Base-by-base conservation (phyloP, 2,329 filamentous ascomycete species). In the Penicillium sumatraense region DNA sequence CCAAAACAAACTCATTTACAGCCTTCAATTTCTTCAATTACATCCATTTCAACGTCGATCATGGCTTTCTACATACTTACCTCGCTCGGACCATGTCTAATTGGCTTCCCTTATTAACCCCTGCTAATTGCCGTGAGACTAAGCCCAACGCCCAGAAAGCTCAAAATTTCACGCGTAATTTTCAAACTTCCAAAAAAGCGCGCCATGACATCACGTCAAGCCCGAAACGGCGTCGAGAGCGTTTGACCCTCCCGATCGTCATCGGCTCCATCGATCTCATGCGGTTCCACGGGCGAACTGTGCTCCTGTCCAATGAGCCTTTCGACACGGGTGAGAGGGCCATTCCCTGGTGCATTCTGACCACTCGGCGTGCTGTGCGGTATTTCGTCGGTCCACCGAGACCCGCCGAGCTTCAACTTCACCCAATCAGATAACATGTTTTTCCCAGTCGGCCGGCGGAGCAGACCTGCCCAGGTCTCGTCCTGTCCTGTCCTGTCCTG, bases 261-360 rank as follows among this genome's bases (percentile, higher is more conserved):
- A 71, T 70, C 61, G 63, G 63, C 67, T 63, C 67, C 66, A 68
- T 61, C 66, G 64, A 69, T 71, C 68, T 68, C 35, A 62, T 54
- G 56, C 62, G 20, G 51, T 56, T 59, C 67, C 68, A 66, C 56
- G 67, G 65, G 54, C 55, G 60, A 60, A 66, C 52, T 50, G 44
- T 41, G 27, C 33, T 54, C 49, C 26, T 35, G 35, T n/a, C 66
- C 66, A 69, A 69, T 70, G n/a, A 50, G 3, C 26, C 10, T 10
- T 16, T 31, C 23, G 33, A 14, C 14, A 21, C 23, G 46, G 54
- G 31, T 56, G 35, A 41, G 42, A 41, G 49, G n/a, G 24, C 49
- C 57, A 47, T 24, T 57, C 64, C 56, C 61, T 55, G 56, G 58
- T 11, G 29, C 26, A 20, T 21, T 20, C 27, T 29, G 27, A 11